Base-by-base conservation (phyloP, 371 early-diverging fungal species). In the Mucor piriformis region DNA sequence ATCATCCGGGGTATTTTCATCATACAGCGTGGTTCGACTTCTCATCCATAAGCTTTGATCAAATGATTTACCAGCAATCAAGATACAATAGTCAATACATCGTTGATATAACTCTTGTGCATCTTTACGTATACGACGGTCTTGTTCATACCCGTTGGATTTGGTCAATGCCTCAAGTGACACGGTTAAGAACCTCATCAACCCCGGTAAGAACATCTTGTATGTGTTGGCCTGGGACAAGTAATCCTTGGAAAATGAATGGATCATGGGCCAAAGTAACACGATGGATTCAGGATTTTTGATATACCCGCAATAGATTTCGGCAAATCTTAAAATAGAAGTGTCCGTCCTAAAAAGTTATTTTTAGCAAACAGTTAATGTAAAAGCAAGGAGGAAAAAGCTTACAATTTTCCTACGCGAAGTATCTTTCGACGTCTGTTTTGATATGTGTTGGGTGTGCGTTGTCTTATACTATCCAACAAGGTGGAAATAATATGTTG, bases 1-100 rank as follows among this genome's bases (percentile, higher is more conserved):
- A 8, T 71, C 72, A 16, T 72, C 73, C 5, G 15, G 5, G 8
- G 20, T 43, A 0, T 40, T 61, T 20, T 76, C 73, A 21, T 78
- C 79, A 37, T 81, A 73, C 1, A 74, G 57, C 12, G 74, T 68
- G 13, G 72, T 59, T n/a, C 63, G 33, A 15, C 90, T 76, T 20
- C 91, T 74, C 32, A 88, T 67, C 91, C 92, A 90, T 1, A 85
- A 67, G 15, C 89, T 83, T 59, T 89, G 88, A 44, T 91, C 92
- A 64, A 91, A 87, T 18, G 90, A 82, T 18, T 88, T 85, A 6
- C 93, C 93, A 0, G 87, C 83, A 57, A 90, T 87, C 61, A 89
- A 73, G 18, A 92, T 85, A 58, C 92, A 91, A 35, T 83, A 86
- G 55, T 93, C 94, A 23, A 87, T 73, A 35, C 91, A 82, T 2